Evolutionary conservation across 306 rosid genomes (phyloP).

Genomic region (Cucurbita ficifolia): DNA sequence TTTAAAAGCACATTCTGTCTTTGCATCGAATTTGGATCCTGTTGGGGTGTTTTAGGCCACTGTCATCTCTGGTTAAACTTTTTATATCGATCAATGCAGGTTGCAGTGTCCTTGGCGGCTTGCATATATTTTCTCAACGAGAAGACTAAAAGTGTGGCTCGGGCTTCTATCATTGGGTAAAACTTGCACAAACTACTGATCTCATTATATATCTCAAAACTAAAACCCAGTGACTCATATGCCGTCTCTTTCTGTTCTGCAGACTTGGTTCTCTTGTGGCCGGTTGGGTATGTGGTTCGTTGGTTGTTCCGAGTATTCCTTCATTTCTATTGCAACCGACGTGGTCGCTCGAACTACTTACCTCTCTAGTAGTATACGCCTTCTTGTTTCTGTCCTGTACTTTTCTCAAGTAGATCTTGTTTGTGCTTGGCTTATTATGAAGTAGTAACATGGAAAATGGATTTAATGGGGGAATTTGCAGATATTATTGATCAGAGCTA

Average conservation of each 20-base stretch:
- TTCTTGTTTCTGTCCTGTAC: constrained; percentile 74
- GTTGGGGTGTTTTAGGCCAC: background rate
- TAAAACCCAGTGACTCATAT: background rate
- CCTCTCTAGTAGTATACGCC: constrained; percentile 67
- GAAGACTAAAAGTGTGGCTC: constrained; percentile 79
- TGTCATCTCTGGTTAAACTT: background rate
- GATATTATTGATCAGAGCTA: background rate
- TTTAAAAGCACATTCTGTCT: background rate
- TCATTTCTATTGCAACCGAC: constrained; percentile 59
- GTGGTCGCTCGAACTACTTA: constrained; percentile 78
- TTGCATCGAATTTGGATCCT: background rate
- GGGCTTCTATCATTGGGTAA: constrained; percentile 76
- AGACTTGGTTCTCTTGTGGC: constrained; percentile 74
- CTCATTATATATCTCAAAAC: background rate
- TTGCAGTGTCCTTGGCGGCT: constrained; percentile 87
- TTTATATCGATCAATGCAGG: constrained; percentile 27
- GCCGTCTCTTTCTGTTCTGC: constrained; percentile 3
- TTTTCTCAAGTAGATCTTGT: constrained; percentile 45
- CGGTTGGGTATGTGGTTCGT: constrained; percentile 83
- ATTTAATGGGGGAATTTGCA: background rate
- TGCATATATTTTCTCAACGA: constrained; percentile 92
- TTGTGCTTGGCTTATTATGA: background rate
- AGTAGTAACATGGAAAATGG: background rate
- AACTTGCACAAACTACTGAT: background rate
- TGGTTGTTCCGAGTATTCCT: constrained; percentile 69